A percentile compares a stretch with the other conserved stretches of the same genome.
These are phyloP conservation scores for Vitis labrusca DNA, from an alignment of 164 flowering plant species.

Conservation along the genomic window DNA sequence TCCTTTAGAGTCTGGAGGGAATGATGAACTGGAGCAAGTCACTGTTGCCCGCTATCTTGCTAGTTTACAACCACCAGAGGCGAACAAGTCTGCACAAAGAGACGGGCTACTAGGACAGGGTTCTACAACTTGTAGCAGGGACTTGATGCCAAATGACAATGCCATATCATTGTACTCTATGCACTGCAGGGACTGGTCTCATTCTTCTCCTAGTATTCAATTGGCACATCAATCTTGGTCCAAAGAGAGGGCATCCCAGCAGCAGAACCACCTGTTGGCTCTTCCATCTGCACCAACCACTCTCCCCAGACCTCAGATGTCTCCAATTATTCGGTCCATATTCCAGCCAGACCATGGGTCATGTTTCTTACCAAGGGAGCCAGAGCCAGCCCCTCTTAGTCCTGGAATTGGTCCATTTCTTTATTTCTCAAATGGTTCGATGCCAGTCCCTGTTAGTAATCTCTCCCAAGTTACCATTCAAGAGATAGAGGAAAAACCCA, in stretches of 20 bases:
- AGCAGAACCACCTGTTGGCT: slow-evolving; percentile 8
- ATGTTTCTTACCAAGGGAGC: slow-evolving; percentile 9
- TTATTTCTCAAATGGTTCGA: slow-evolving; percentile 8
- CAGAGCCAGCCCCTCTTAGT: neutral
- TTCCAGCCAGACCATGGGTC: slow-evolving; percentile 4
- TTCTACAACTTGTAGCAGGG: neutral
- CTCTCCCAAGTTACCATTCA: slow-evolving; percentile 16
- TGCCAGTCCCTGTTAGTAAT: slow-evolving; percentile 14
- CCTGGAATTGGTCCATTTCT: slow-evolving; percentile 7
- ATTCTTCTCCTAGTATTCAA: neutral
- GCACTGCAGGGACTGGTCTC: slow-evolving; percentile 1
- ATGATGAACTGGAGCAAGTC: slow-evolving; percentile 13
- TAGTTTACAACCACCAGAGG: slow-evolving; percentile 5
- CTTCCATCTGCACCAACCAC: slow-evolving; percentile 6
- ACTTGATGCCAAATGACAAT: slow-evolving; percentile 2
- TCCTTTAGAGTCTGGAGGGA: slow-evolving; percentile 8
- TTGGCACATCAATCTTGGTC: slow-evolving; percentile 2
- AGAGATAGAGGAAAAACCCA: slow-evolving; percentile 49
- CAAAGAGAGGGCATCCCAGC: slow-evolving; percentile 4
- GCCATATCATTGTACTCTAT: slow-evolving; percentile 1
- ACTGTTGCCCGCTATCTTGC: slow-evolving; percentile 15
- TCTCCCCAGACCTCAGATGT: slow-evolving; percentile 1
- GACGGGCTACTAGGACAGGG: neutral
- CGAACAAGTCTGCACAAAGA: slow-evolving; percentile 3
- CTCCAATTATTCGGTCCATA: slow-evolving; percentile 6